phyloP scores from a whole-genome alignment of 495 filamentous ascomycete genomes.

The Hypomontagnella submonticulosa region DNA sequence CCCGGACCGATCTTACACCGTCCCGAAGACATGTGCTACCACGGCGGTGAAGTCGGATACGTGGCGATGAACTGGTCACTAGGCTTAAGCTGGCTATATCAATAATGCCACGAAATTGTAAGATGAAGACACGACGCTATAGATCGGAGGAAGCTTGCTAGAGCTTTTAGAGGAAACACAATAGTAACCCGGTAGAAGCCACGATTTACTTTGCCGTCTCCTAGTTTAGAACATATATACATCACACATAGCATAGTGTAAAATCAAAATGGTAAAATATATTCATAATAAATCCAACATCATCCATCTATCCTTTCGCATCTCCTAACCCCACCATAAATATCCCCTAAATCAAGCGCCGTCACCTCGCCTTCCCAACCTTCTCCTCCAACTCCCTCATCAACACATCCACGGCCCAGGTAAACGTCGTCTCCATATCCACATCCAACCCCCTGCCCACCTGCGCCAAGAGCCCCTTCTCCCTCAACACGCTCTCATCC shows the following conservation, averaged over 20 bases:
- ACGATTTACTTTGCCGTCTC: no score
- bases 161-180: no score
- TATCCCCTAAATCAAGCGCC: no score
- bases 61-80: conserved; percentile 47
- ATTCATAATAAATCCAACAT: no score
- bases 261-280: no score
- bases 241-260: no score
- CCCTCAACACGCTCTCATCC: conserved; percentile 54
- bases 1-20: conserved; percentile 69
- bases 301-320: no score
- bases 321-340: no score
- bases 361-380: background rate
- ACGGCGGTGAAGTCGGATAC: conserved; percentile 52
- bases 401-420: conserved; percentile 65
- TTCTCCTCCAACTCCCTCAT: conserved; percentile 54
- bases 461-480: conserved; percentile 58
- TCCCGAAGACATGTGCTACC: conserved; percentile 61
- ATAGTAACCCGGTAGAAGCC: no score
- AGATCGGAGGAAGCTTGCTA: no score
- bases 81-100: conserved; percentile 4
- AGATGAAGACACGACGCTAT: no score
- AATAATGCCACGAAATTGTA: background rate
- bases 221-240: no score
- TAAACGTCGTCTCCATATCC: conserved; percentile 61
- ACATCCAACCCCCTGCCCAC: conserved; percentile 49